phyloP scores from a whole-genome alignment of 139 green algal genomes.

The Dunaliella primolecta region DNA sequence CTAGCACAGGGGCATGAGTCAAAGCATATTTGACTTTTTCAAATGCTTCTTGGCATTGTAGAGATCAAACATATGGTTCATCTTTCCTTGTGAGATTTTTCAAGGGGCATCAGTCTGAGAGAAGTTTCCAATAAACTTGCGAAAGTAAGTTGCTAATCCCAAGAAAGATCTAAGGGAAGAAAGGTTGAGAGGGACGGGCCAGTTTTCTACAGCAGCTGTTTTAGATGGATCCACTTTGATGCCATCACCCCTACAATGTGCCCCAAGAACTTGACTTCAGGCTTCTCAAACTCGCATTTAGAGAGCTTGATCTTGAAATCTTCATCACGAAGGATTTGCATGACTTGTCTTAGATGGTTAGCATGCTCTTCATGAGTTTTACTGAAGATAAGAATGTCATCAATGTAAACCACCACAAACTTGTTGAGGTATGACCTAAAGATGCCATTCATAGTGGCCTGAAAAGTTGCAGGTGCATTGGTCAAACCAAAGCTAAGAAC shows the following conservation, averaged over 20 bases:
- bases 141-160: conserved; percentile 53
- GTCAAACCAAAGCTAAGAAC: conserved; percentile 51
- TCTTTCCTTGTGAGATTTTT: too few relatives aligned
- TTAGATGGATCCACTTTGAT: conserved; percentile 20
- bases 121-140: conserved; percentile 42
- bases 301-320: conserved; percentile 29
- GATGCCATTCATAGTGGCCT: conserved; percentile 50
- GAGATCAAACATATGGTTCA: conserved; percentile 27
- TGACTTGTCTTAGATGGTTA: conserved; percentile 27
- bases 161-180: conserved; percentile 57
- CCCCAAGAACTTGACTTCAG: conserved; percentile 30
- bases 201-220: conserved; percentile 23
- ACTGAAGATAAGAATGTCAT: conserved; percentile 40
- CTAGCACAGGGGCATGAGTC: conserved; percentile 17
- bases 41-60: not conserved
- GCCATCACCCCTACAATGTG: conserved; percentile 17
- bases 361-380: not conserved
- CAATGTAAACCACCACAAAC: conserved; percentile 46
- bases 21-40: conserved; percentile 7
- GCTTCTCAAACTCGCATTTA: conserved; percentile 44
- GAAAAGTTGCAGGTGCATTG: conserved; percentile 59
- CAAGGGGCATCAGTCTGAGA: too few relatives aligned
- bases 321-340: conserved; percentile 20
- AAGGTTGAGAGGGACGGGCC: conserved; percentile 24
- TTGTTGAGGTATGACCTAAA: too few relatives aligned